Evolutionary conservation across 73 alveolate species (phyloP).

Genomic region (Blepharisma japonicum): DNA sequence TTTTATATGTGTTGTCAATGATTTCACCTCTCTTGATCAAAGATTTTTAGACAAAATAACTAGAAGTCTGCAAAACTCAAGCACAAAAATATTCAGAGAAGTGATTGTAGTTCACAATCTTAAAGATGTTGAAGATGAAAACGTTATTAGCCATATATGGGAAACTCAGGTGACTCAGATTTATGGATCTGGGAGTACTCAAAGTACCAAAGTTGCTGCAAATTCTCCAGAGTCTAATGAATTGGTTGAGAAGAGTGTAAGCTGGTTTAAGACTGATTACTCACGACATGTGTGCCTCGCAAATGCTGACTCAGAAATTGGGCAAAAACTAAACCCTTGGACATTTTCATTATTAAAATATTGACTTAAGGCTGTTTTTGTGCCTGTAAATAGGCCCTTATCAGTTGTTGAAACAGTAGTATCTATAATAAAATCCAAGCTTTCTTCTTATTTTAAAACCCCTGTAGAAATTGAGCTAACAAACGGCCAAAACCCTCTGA

Average conservation of each 20-base stretch:
- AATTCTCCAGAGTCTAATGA: slow-evolving; percentile 28
- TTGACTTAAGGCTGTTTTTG: slow-evolving; percentile 38
- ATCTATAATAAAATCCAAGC: too few species aligned
- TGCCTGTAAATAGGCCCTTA: too few species aligned
- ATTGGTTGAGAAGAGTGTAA: slow-evolving; percentile 38
- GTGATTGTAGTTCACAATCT: slow-evolving; percentile 47
- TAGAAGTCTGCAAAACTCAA: slow-evolving; percentile 21
- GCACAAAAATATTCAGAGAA: slow-evolving; percentile 35
- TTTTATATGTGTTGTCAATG: slow-evolving; percentile 46
- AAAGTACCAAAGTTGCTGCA: slow-evolving; percentile 27
- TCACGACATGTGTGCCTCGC: slow-evolving; percentile 54
- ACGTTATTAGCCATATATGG: slow-evolving; percentile 40
- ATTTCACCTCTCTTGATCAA: slow-evolving; percentile 44
- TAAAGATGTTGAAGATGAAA: slow-evolving; percentile 37
- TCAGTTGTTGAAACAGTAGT: too few species aligned
- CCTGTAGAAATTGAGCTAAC: too few species aligned
- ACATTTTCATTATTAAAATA: slow-evolving; percentile 38
- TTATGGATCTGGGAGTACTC: slow-evolving; percentile 13
- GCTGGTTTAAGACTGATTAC: slow-evolving; percentile 47
- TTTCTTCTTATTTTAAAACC: too few species aligned
- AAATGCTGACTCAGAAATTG: slow-evolving; percentile 44
- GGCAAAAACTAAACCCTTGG: slow-evolving; percentile 42
- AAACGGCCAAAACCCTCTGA: too few species aligned
- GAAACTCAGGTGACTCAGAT: slow-evolving; percentile 33
- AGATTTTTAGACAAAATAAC: slow-evolving; percentile 35